Evolutionary conservation across 345 rosid genomes (phyloP), one percentile per base, ranked within the genome.

Genomic region (Eucalyptus sideroxylon): DNA sequence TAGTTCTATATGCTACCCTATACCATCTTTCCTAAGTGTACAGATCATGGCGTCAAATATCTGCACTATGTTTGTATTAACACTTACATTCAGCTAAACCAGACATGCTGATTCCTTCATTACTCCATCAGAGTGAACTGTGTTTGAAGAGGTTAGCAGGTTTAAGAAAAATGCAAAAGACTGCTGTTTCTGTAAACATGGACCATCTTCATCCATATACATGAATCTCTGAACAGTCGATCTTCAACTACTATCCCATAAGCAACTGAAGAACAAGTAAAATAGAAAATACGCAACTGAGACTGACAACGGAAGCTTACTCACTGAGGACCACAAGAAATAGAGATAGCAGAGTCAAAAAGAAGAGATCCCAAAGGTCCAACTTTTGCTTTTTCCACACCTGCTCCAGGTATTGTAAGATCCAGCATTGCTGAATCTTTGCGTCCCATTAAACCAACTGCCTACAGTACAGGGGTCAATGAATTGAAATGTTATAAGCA

Each of bases 331-430:
- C 96, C 96, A 88, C 94, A 94, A 51, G 96, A 96, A 91, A 98
- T 88, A 81, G 96, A 93, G 88, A 98, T 94, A 89, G 98, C 98
- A 88, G 99, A 98, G 92, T 97, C 99, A 91, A 97, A 97, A 92
- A 96, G 94, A 83, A 69, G 90, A 69, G 95, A 93, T 90, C 98
- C 97, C 88, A 98, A 93, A 88, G 99, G 99, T 86, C 99, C 99
- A 92, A 98, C 99, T 94, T 96, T 98, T 89, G 97, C 94, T 92
- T 96, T 98, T 90, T 95, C 95, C 55, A 94, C 97, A 59, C 86
- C 60, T 87, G 94, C 89, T 90, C 92, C 96, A 62, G 89, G 86
- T 91, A 91, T 92, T 40, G 97, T 90, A 89, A 98, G 99, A 93
- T 97, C 98, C 87, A 97, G 87, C 91, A 96, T 95, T 81, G 91